A percentile compares a stretch with the other conserved stretches of the same genome.
Conservation (phyloP, 371 early-diverging fungal genomes). For the Apophysomyces elegans region DNA sequence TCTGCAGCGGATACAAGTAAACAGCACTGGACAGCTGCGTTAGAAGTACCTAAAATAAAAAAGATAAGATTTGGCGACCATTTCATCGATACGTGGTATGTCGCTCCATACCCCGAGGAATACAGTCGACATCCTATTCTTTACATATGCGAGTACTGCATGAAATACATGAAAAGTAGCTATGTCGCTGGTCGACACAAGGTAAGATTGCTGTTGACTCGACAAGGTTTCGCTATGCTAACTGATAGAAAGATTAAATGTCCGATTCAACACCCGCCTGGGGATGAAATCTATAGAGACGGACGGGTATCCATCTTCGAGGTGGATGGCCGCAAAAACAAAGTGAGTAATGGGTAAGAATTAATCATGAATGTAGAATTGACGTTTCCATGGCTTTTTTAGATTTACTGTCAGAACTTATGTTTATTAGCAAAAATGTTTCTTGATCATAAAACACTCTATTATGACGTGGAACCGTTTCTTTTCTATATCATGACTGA, state of each 20-base stretch:
- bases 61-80: conserved; percentile 67
- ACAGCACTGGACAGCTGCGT: conserved; percentile 10
- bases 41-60: conserved; percentile 19
- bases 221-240: not conserved
- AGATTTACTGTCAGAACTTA: conserved; percentile 92
- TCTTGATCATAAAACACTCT: conserved; percentile 98
- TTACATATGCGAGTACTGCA: conserved; percentile 95
- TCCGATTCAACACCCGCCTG: conserved; percentile 84
- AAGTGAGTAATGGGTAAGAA: conserved; percentile 29
- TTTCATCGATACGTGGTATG: conserved; percentile 92
- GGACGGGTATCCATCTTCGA: conserved; percentile 81
- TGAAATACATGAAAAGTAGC: conserved; percentile 85
- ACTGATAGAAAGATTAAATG: conserved; percentile 60
- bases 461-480: conserved; percentile 99
- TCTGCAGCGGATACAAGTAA: conserved; percentile 1
- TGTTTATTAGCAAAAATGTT: conserved; percentile 97
- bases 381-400: not conserved
- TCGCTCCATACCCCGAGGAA: conserved; percentile 96
- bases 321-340: conserved; percentile 89
- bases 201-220: conserved; percentile 27
- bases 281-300: conserved; percentile 93
- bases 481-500: conserved; percentile 95
- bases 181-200: conserved; percentile 68
- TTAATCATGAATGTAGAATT: not conserved
- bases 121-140: conserved; percentile 69